A percentile compares a stretch with the other conserved stretches of the same genome.
These are phyloP conservation scores for Draba incana DNA, from an alignment of 345 rosid species.

Conservation along the genomic window DNA sequence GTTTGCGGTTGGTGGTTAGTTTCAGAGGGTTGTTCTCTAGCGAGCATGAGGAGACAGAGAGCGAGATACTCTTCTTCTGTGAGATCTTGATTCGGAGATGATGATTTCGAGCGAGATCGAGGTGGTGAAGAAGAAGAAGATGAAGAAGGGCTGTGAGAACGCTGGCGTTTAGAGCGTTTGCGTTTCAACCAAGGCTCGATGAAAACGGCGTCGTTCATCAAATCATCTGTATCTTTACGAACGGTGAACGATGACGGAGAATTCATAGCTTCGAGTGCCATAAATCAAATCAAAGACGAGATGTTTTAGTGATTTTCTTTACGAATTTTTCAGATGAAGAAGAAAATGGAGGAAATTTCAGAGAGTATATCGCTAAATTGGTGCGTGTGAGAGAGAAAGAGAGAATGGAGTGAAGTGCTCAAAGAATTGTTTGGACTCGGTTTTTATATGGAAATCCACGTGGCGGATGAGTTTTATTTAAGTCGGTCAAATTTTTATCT, in stretches of 20 bases:
- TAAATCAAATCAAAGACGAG: constrained; percentile 18
- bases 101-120: constrained; percentile 20
- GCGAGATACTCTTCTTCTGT: constrained; percentile 76
- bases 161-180: constrained; percentile 68
- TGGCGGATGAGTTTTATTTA: constrained; percentile 42
- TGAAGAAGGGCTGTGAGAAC: constrained; percentile 42
- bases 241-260: constrained; percentile 43
- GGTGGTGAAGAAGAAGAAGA: constrained; percentile 40
- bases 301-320: neutral
- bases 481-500: constrained; percentile 66
- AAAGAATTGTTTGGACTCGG: constrained; percentile 37
- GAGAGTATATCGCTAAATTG: constrained; percentile 5
- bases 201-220: constrained; percentile 40
- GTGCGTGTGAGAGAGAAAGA: constrained; percentile 17
- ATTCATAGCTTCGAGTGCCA: constrained; percentile 80
- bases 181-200: constrained; percentile 65
- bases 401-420: constrained; percentile 35
- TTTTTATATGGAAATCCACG: constrained; percentile 41
- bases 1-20: constrained; percentile 24
- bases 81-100: constrained; percentile 27
- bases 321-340: neutral
- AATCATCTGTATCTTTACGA: constrained; percentile 24
- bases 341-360: neutral
- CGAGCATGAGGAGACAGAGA: constrained; percentile 82
- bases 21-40: constrained; percentile 46